Evolutionary conservation across 1,139 yeast genomes (phyloP).

Genomic region (Kodamaea sp.): DNA sequence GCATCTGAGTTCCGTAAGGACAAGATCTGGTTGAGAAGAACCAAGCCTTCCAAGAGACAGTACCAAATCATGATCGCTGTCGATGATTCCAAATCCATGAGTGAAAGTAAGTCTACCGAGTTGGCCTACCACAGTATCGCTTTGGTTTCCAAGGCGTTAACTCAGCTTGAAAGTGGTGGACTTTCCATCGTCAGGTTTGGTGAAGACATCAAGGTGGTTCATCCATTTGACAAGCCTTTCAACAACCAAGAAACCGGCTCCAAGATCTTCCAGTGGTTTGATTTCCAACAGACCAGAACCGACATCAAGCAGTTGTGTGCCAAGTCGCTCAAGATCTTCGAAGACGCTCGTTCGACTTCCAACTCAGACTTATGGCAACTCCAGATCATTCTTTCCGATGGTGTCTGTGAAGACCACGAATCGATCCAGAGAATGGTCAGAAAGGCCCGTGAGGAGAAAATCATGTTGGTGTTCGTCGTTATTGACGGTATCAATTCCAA

Average conservation of each 20-base stretch:
- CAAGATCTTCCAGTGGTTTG: constrained; percentile 82
- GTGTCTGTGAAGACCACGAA: constrained; percentile 94
- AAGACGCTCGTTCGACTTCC: constrained; percentile 59
- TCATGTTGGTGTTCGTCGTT: constrained; percentile 93
- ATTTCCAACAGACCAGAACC: constrained; percentile 85
- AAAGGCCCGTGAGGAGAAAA: constrained; percentile 85
- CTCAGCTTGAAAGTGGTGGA: constrained; percentile 94
- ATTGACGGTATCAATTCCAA: constrained; percentile 85
- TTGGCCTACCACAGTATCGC: constrained; percentile 95
- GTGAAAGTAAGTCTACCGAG: constrained; percentile 86
- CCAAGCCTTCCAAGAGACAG: constrained; percentile 95
- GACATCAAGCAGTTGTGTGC: constrained; percentile 75
- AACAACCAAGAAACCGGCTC: constrained; percentile 78
- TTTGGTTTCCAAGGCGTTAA: constrained; percentile 87
- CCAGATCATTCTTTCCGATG: constrained; percentile 90
- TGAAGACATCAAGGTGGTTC: constrained; percentile 78
- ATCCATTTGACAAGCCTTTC: constrained; percentile 86
- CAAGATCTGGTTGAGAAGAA: constrained; percentile 96
- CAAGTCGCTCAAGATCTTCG: constrained; percentile 73
- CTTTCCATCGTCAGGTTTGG: constrained; percentile 91
- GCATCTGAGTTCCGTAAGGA: constrained; percentile 98
- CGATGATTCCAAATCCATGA: constrained; percentile 97
- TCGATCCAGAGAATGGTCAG: constrained; percentile 81
- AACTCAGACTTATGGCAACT: constrained; percentile 85
- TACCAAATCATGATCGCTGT: constrained; percentile 97